Base-by-base conservation (phyloP, 2,329 filamentous ascomycete genomes). In the Colletotrichum gloeosporioides region DNA sequence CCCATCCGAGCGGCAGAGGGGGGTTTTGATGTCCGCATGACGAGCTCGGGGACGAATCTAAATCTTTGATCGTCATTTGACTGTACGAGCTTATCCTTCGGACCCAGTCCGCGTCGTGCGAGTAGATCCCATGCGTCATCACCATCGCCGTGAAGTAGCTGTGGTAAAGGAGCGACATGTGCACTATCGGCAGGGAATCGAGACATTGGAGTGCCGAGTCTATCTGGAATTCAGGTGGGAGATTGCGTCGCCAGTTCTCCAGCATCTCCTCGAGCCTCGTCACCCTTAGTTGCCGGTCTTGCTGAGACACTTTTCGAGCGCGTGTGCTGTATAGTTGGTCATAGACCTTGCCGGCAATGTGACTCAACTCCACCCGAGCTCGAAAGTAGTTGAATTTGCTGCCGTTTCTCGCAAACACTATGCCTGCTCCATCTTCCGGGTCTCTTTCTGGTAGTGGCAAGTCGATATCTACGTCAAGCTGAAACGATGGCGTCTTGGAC, bases 341-440 rank as follows among this genome's bases (percentile, higher is more conserved):
- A 62, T 86, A 87, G 0, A 87, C 81, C 64, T 83, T 84, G 25
- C 86, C 86, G 31, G 87, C 77, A 8, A 88, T 82, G 44, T 86
- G 83, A 2, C 84, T 83, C 3, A 88, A 81, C 62, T 86, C 84
- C 4, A 87, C 81, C 2, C 85, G 82, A n/a, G 82, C 75, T 6
- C 86, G 82, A 72, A 87, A 84, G 65, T 83, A 84, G 77, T 86
- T 84, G 74, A 88, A 82, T 55, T 81, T 80, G 4, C 78, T 77
- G 6, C 83, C 83, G 36, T 87, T 84, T 6, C 79, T 78, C 2
- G 84, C 85, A 69, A 80, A 83, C 27, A 88, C 78, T 6, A 85
- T 76, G 6, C 84, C 84, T 4, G 78, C 78, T 2, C 80, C 82
- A 31, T 87, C 85, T 1, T 78, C 69, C 0, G 82, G 80, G 1